Percentiles rank a stretch among this genome's conserved stretches.
phyloP scores from a whole-genome alignment of 2,329 filamentous ascomycete genomes.

The Aspergillus oerlinghausenensis region DNA sequence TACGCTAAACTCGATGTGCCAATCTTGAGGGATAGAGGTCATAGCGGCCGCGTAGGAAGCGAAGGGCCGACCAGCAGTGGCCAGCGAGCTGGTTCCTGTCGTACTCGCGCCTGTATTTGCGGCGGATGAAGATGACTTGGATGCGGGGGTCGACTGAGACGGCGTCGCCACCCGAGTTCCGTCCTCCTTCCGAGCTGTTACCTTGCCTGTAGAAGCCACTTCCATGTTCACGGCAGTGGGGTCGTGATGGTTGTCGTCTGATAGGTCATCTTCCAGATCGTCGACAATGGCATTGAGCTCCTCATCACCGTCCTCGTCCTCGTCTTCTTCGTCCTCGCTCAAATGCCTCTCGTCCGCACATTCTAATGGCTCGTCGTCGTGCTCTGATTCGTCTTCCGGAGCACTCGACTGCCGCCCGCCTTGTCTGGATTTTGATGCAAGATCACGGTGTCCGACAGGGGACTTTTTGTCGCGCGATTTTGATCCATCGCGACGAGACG shows the following conservation, averaged over 20 bases:
- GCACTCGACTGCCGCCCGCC: constrained; percentile 58
- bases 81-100: constrained; percentile 42
- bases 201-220: constrained; percentile 76
- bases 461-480: constrained; percentile 37
- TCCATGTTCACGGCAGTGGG: constrained; percentile 89
- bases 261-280: constrained; percentile 79
- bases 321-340: constrained; percentile 62
- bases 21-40: constrained; percentile 77
- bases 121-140: constrained; percentile 38
- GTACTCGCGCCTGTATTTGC: constrained; percentile 20
- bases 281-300: constrained; percentile 85
- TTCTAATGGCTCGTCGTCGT: constrained; percentile 69
- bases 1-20: constrained; percentile 94
- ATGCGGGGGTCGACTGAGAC: constrained; percentile 53
- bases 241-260: constrained; percentile 68
- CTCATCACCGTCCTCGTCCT: constrained; percentile 53
- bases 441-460: constrained; percentile 35
- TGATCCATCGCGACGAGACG: constrained; percentile 12
- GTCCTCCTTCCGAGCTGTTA: constrained; percentile 88
- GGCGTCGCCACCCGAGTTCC: constrained; percentile 83
- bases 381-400: constrained; percentile 53
- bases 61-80: constrained; percentile 56
- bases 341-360: constrained; percentile 89
- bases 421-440: constrained; percentile 49
- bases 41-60: constrained; percentile 78